Base-by-base conservation (phyloP, 2,329 filamentous ascomycete species). In the Fusarium sp. region DNA sequence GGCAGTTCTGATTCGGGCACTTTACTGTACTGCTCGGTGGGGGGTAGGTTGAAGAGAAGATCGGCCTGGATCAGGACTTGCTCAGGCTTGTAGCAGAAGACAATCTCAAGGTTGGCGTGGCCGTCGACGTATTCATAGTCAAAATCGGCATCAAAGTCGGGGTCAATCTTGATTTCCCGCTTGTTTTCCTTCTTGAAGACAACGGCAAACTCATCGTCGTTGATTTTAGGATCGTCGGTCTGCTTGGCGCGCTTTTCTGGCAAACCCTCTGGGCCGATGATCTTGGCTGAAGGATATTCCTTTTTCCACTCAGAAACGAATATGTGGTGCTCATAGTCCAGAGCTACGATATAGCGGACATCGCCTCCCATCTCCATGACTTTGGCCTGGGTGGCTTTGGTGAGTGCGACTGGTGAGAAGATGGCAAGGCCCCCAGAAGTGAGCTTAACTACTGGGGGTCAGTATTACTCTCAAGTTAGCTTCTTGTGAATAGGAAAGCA, bases 301-400 rank as follows among this genome's bases (percentile, higher is more conserved):
- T 88, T 84, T 77, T 93, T 90, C 95, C 96, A 99, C 54, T 93
- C 87, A 1, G 93, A 92, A 60, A 99, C 81, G 85, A 96, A 97
- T 80, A 99, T 94, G 87, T 99, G 96, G 82, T 99, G 96, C 84
- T 99, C 94, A 58, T 93, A 87, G 81, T 99, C 96, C 3, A 92
- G 90, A 2, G 96, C 95, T 31, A 95, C 86, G 73, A 99, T 91
- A 86, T 98, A 98, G 74, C 88, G 89, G 57, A 98, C 89, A 45
- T 90, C 87, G 55, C 91, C 91, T 69, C 91, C 91, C 63, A 94
- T 84, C 38, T 90, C 85, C 60, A 86, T 83, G 57, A 93, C 84
- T 80, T 92, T 90, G 74, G 85, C 80, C 69, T 87, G 90, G 42
- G 94, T 91, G 64, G 92, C 90, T 7, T 91, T 87, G 7, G 95